Conservation (phyloP, 2,329 filamentous ascomycete genomes). For the Claviceps sp. region DNA sequence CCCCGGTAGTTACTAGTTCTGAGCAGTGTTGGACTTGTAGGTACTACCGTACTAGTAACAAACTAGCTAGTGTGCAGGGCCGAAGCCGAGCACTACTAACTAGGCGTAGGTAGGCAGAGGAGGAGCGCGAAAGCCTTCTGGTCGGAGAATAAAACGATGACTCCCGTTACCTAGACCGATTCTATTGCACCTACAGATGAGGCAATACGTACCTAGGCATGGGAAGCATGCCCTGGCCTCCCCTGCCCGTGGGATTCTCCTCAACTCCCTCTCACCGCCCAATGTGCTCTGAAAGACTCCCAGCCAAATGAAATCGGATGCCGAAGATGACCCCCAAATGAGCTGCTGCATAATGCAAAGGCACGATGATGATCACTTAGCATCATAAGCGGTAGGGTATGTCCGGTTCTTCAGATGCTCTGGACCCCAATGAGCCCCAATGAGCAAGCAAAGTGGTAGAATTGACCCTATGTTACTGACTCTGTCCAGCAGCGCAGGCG, state of each 20-base stretch:
- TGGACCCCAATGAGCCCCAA: not conserved
- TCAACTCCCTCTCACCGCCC: no score
- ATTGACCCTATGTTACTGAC: slow-evolving; percentile 1
- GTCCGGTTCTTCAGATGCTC: not conserved
- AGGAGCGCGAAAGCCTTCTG: not conserved
- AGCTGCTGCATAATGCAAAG: slow-evolving; percentile 5
- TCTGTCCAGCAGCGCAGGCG: not conserved
- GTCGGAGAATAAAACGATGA: slow-evolving; percentile 5
- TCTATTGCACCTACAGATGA: not conserved
- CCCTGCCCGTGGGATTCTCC: no score
- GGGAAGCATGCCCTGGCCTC: not conserved
- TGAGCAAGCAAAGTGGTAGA: not conserved
- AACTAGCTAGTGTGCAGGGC: not conserved
- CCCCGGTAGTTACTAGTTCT: not conserved
- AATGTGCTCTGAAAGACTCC: not conserved
- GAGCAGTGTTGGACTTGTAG: not conserved
- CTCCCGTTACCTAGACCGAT: not conserved
- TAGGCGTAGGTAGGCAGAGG: not conserved
- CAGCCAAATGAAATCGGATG: not conserved
- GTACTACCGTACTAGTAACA: no score
- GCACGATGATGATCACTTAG: slow-evolving; percentile 4
- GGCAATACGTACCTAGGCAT: not conserved
- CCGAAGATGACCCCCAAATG: not conserved
- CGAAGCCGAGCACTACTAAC: not conserved
- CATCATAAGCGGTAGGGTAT: slow-evolving; percentile 3